phyloP scores from a whole-genome alignment of 75 land plant species.

The Sequoiadendron giganteum region DNA sequence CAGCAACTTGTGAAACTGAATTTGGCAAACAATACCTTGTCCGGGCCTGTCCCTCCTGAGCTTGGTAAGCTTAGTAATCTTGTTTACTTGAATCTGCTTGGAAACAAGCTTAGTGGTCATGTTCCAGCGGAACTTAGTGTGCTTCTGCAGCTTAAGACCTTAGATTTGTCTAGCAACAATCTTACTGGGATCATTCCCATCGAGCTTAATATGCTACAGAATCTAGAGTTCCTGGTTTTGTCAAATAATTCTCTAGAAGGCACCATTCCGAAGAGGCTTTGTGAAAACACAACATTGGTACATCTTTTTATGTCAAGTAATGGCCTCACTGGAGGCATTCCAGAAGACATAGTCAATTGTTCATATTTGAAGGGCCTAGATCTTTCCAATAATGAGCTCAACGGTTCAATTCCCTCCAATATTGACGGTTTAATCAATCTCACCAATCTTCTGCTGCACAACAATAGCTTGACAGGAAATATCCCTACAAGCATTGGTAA shows the following conservation, averaged over 20 bases:
- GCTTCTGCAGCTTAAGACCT: conserved; percentile 30
- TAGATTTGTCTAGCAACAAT: conserved; percentile 53
- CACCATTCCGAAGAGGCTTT: conserved; percentile 34
- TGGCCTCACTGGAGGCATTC: conserved; percentile 45
- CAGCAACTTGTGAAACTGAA: conserved; percentile 34
- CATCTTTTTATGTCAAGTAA: conserved; percentile 44
- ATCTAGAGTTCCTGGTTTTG: conserved; percentile 41
- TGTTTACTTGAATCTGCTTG: conserved; percentile 46
- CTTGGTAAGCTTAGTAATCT: conserved; percentile 46
- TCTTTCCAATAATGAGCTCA: conserved; percentile 51
- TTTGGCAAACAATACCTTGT: conserved; percentile 63
- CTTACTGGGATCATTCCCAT: conserved; percentile 44
- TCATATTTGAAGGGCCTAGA: conserved; percentile 44
- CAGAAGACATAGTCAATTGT: conserved; percentile 37
- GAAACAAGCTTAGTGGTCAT: conserved; percentile 50
- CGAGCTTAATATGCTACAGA: conserved; percentile 23
- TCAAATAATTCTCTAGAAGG: conserved; percentile 47
- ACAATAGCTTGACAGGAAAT: conserved; percentile 60
- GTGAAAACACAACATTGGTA: conserved; percentile 29
- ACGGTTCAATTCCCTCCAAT: conserved; percentile 41
- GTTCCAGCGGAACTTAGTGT: conserved; percentile 48
- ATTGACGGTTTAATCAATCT: conserved; percentile 41
- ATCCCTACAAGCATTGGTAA: conserved; percentile 78
- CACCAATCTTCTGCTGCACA: conserved; percentile 51
- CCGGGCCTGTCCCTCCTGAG: conserved; percentile 62